Percentiles rank a stretch among this genome's conserved stretches.
Evolutionary conservation across 2,329 filamentous ascomycete species (phyloP).

Genomic region (Phialophora macrospora): DNA sequence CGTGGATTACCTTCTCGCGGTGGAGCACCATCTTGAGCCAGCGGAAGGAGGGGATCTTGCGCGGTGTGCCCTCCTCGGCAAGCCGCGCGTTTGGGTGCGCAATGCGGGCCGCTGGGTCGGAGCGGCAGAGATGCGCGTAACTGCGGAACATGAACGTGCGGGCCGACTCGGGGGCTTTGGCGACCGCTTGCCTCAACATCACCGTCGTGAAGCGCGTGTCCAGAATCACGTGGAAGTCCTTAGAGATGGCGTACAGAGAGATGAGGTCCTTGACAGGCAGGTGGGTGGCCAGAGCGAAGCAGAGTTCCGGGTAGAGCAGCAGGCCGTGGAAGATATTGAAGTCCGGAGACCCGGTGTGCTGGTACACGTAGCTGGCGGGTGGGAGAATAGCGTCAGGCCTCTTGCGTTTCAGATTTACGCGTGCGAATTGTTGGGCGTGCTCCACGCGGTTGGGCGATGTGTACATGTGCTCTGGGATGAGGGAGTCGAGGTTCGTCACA

Average conservation of each 20-base stretch:
- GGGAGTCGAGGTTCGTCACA: slow-evolving; percentile 17
- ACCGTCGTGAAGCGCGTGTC: slow-evolving; percentile 64
- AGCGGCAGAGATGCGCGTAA: slow-evolving; percentile 63
- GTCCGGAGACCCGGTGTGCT: slow-evolving; percentile 32
- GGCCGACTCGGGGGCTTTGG: slow-evolving; percentile 61
- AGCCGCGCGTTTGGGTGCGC: slow-evolving; percentile 47
- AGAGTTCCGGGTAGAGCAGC: slow-evolving; percentile 55
- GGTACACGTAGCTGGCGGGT: slow-evolving; percentile 35
- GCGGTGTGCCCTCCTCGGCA: slow-evolving; percentile 46
- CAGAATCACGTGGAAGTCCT: slow-evolving; percentile 65
- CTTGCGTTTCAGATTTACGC: slow-evolving; percentile 34
- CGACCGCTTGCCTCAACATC: slow-evolving; percentile 60
- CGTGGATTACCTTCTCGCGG: slow-evolving; percentile 61
- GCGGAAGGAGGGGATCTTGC: slow-evolving; percentile 64
- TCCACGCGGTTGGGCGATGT: slow-evolving; percentile 32
- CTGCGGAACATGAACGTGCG: slow-evolving; percentile 65
- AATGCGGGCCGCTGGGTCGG: slow-evolving; percentile 60
- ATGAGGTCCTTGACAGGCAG: slow-evolving; percentile 64
- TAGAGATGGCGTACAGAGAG: slow-evolving; percentile 68
- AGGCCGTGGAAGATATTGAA: slow-evolving; percentile 40
- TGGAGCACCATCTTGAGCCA: slow-evolving; percentile 71
- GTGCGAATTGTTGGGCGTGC: slow-evolving; percentile 27
- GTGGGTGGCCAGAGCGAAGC: slow-evolving; percentile 60
- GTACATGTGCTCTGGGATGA: slow-evolving; percentile 30
- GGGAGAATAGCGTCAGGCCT: slow-evolving; percentile 31